Evolutionary conservation across 768 basidiomycete genomes (phyloP).

Genomic region (Termitomyces sp.): DNA sequence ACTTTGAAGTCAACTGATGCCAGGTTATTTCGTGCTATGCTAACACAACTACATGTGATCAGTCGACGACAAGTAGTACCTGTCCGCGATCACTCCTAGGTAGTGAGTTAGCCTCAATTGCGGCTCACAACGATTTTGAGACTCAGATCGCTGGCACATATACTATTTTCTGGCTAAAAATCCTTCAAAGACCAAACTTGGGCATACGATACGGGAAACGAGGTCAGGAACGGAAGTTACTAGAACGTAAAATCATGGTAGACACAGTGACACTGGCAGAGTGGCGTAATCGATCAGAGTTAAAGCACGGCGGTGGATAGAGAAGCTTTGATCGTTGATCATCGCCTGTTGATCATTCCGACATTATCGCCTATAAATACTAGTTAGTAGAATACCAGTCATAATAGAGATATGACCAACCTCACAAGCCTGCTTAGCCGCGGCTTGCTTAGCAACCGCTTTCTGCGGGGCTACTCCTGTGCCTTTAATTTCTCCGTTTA

Average conservation of each 20-base stretch:
- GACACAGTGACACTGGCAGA: background rate
- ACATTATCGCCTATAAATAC: constrained; percentile 7
- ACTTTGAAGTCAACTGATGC: background rate
- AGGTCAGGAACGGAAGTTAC: background rate
- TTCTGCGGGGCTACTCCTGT: constrained; percentile 16
- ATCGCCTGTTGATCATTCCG: background rate
- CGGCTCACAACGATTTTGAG: no score
- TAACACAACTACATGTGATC: background rate
- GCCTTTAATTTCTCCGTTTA: constrained; percentile 16
- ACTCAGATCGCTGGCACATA: no score
- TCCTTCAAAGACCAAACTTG: background rate
- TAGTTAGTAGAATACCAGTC: background rate
- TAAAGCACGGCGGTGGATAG: background rate
- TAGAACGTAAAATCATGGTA: background rate
- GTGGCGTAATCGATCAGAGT: background rate
- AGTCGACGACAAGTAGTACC: background rate
- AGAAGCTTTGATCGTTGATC: background rate
- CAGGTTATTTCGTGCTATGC: background rate
- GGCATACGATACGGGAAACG: no score
- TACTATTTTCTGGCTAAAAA: background rate
- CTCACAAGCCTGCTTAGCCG: constrained; percentile 20
- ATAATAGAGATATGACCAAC: background rate
- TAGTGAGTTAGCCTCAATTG: no score
- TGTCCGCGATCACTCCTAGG: background rate
- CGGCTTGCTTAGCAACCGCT: constrained; percentile 15